These are phyloP conservation scores for Blastocystis hominis DNA, from an alignment of 352 stramenopile genomes.

Conservation along the genomic window DNA sequence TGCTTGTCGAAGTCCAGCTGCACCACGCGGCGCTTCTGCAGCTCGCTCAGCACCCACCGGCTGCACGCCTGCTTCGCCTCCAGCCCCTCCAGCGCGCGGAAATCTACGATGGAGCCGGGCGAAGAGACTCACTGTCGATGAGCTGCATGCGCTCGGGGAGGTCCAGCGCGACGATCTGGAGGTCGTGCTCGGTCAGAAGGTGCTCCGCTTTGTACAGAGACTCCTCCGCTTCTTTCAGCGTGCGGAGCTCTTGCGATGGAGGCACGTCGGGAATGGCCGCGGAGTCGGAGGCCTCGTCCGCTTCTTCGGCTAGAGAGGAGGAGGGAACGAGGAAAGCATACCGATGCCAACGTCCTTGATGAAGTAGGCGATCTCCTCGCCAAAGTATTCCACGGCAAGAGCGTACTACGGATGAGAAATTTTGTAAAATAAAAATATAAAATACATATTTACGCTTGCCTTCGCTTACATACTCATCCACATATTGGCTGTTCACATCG, in stretches of 20 bases:
- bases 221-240: background rate
- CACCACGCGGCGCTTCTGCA: background rate
- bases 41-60: conserved; percentile 19
- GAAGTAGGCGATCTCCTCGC: conserved; percentile 39
- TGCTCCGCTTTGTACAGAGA: conserved; percentile 23
- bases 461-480: conserved; percentile 35
- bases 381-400: conserved; percentile 40
- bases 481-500: conserved; percentile 20
- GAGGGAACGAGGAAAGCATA: background rate
- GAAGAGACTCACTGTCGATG: background rate
- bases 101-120: background rate
- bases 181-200: conserved; percentile 29
- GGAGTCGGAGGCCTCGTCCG: background rate
- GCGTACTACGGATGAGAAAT: background rate
- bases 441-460: background rate
- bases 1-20: background rate
- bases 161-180: conserved; percentile 10
- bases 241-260: background rate
- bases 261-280: background rate
- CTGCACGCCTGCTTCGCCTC: background rate
- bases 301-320: conserved; percentile 26
- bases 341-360: conserved; percentile 16
- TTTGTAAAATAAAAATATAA: background rate
- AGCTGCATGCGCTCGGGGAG: conserved; percentile 46
- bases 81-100: background rate